phyloP scores from a whole-genome alignment of 805 yeast species.

The Hanseniaspora occidentalis region DNA sequence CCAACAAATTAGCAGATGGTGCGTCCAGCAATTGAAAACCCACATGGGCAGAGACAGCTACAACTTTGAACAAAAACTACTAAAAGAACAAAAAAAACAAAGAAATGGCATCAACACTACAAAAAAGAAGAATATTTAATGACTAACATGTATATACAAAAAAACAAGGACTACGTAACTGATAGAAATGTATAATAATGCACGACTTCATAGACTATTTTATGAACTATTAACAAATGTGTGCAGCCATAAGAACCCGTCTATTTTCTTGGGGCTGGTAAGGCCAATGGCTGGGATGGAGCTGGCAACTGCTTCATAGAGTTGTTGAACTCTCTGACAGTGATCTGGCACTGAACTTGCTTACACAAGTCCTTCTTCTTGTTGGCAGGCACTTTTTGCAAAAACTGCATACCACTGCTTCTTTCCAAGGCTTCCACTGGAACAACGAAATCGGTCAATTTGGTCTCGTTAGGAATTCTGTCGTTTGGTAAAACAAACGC shows the following conservation, averaged over 20 bases:
- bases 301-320: conserved; percentile 27
- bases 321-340: conserved; percentile 68
- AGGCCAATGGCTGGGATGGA: neutral
- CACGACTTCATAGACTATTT: too few relatives aligned
- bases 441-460: conserved; percentile 66
- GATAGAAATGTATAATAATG: too few relatives aligned
- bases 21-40: conserved; percentile 14
- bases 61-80: neutral
- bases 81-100: neutral
- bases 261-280: neutral
- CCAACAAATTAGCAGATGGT: conserved; percentile 17
- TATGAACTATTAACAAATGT: too few relatives aligned
- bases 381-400: conserved; percentile 51
- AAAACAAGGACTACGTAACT: neutral
- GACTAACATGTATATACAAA: neutral
- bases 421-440: conserved; percentile 85
- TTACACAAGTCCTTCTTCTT: conserved; percentile 56
- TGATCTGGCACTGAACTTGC: conserved; percentile 68
- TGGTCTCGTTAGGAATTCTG: conserved; percentile 56
- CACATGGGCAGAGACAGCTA: conserved; percentile 1
- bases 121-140: neutral
- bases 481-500: conserved; percentile 92
- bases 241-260: too few relatives aligned
- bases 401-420: conserved; percentile 71
- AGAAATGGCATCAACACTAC: too few relatives aligned